These are phyloP conservation scores for Dryadomyces quercivorus DNA, from an alignment of 2,329 filamentous ascomycete genomes.

Conservation along the genomic window DNA sequence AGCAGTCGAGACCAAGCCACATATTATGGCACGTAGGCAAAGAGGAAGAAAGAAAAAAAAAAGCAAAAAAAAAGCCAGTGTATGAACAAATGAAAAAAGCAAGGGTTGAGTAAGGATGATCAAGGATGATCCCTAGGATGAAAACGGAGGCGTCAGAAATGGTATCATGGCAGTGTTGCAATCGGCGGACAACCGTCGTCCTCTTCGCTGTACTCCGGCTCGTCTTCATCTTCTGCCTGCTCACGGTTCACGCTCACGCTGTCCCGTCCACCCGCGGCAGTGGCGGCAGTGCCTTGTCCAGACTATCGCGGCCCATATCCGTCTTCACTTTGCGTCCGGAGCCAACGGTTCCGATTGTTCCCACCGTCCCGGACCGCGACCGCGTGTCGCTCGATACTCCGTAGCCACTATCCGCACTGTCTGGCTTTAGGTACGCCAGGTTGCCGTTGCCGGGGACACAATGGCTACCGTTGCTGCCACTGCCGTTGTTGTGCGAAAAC, in stretches of 20 bases:
- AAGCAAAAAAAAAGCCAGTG: slow-evolving; percentile 2
- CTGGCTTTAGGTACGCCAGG: slow-evolving; percentile 25
- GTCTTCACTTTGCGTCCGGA: slow-evolving; percentile 20
- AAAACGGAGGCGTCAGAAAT: not conserved
- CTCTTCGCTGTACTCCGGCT: too few species aligned
- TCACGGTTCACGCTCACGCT: not conserved
- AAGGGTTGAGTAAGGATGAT: not conserved
- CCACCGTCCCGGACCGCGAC: slow-evolving; percentile 14
- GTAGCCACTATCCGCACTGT: slow-evolving; percentile 36
- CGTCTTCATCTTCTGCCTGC: not conserved
- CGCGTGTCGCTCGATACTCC: slow-evolving; percentile 20
- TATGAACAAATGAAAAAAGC: not conserved
- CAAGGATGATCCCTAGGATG: not conserved
- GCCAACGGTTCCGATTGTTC: slow-evolving; percentile 13
- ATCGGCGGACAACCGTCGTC: not conserved
- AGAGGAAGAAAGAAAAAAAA: not conserved
- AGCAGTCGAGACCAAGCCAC: not conserved
- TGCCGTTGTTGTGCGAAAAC: slow-evolving; percentile 17
- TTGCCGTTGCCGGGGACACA: slow-evolving; percentile 16
- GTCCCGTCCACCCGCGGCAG: slow-evolving; percentile 26
- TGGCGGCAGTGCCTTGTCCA: slow-evolving; percentile 49
- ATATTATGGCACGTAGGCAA: not conserved
- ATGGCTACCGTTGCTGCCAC: slow-evolving; percentile 14
- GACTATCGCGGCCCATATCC: slow-evolving; percentile 39
- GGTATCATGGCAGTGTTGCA: not conserved